phyloP scores from a whole-genome alignment of 1,139 yeast genomes.

The Hansenula lynferdii region DNA sequence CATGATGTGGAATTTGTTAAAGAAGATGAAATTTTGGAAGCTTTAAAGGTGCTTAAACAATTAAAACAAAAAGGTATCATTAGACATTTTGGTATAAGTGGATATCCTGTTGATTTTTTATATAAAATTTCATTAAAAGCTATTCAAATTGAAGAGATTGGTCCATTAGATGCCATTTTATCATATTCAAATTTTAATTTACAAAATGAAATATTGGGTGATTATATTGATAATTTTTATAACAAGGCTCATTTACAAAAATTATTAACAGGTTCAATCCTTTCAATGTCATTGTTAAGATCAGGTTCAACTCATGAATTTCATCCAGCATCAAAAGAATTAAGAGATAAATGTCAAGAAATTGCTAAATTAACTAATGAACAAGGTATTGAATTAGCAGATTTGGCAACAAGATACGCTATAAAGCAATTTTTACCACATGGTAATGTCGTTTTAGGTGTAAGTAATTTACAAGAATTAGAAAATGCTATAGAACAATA shows the following conservation, averaged over 20 bases:
- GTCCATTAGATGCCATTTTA: conserved; percentile 67
- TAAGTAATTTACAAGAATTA: conserved; percentile 58
- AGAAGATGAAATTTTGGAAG: conserved; percentile 50
- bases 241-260: conserved; percentile 49
- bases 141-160: conserved; percentile 28
- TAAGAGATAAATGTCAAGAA: conserved; percentile 48
- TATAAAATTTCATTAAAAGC: conserved; percentile 41
- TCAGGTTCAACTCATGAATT: conserved; percentile 62
- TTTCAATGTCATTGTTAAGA: conserved; percentile 83
- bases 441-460: conserved; percentile 66
- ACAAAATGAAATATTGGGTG: conserved; percentile 61
- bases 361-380: conserved; percentile 43
- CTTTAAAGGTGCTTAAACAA: conserved; percentile 51
- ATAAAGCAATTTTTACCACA: conserved; percentile 49
- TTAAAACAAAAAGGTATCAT: conserved; percentile 65
- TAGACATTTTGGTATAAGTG: conserved; percentile 71
- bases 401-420: conserved; percentile 75
- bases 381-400: conserved; percentile 63
- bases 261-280: conserved; percentile 75
- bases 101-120: conserved; percentile 76
- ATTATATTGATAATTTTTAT: conserved; percentile 45
- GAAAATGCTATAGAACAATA: conserved; percentile 56
- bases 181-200: conserved; percentile 81
- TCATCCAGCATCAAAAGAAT: conserved; percentile 73
- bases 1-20: conserved; percentile 87